Percentiles rank a stretch among this genome's conserved stretches.
These are phyloP conservation scores for Fusarium scirpi DNA, from an alignment of 2,329 filamentous ascomycete species.

Conservation along the genomic window DNA sequence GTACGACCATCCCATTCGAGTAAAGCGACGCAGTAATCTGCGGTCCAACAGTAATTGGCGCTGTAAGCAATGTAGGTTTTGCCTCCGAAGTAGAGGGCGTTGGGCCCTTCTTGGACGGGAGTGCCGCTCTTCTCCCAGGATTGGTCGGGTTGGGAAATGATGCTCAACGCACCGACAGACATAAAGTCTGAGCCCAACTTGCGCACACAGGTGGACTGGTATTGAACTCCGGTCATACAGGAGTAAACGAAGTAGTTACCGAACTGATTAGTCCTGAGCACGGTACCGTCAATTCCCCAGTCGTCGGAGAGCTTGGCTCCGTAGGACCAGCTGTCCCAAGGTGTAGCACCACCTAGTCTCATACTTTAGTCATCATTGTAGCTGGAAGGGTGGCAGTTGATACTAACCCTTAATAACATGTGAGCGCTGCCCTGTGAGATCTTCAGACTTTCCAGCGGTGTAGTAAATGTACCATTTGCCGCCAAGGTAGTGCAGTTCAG, in stretches of 20 bases:
- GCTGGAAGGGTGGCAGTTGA: accelerated
- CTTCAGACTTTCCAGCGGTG: slow-evolving; percentile 58
- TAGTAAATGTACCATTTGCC: slow-evolving; percentile 68
- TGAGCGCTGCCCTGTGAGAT: slow-evolving; percentile 62
- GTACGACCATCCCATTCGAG: slow-evolving; percentile 64
- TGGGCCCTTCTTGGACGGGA: slow-evolving; percentile 67
- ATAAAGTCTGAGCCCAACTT: slow-evolving; percentile 55
- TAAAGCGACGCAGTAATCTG: slow-evolving; percentile 65
- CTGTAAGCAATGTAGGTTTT: slow-evolving; percentile 66
- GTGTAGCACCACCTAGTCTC: slow-evolving; percentile 59
- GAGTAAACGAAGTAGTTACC: slow-evolving; percentile 67
- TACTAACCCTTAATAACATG: slow-evolving; percentile 63
- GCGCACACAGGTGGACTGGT: slow-evolving; percentile 56
- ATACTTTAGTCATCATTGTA: accelerated
- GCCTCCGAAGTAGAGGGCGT: slow-evolving; percentile 64
- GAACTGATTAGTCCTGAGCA: slow-evolving; percentile 60
- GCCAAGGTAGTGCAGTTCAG: slow-evolving; percentile 66
- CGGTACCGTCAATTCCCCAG: slow-evolving; percentile 67
- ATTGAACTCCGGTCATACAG: slow-evolving; percentile 58
- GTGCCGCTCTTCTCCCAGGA: slow-evolving; percentile 63
- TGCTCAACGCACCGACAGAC: slow-evolving; percentile 56
- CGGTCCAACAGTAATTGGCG: slow-evolving; percentile 68
- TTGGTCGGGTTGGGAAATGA: slow-evolving; percentile 64
- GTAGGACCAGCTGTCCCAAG: slow-evolving; percentile 65
- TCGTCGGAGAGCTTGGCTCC: slow-evolving; percentile 59